A percentile compares a stretch with the other conserved stretches of the same genome.
phyloP scores from a whole-genome alignment of 2,329 filamentous ascomycete species.

The Hypoxylon sp. region DNA sequence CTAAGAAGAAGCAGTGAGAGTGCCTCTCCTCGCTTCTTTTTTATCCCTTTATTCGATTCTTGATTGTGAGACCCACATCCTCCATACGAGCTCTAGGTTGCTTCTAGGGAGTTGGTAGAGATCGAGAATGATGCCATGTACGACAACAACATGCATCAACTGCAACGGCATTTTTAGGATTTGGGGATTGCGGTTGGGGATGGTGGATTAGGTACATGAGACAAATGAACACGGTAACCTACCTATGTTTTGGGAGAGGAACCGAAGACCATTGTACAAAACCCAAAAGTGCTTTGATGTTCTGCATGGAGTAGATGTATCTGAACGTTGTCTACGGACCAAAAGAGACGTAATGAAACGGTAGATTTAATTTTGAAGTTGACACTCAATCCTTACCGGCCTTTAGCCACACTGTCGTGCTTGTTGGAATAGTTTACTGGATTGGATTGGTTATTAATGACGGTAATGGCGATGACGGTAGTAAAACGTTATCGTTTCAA shows the following conservation, averaged over 20 bases:
- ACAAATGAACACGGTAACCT: conserved; percentile 2
- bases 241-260: not conserved
- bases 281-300: conserved; percentile 19
- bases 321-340: conserved; percentile 16
- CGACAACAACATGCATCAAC: not conserved
- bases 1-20: conserved; percentile 48
- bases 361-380: not conserved
- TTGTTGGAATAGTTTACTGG: not conserved
- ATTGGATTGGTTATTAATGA: not conserved
- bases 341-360: conserved; percentile 1
- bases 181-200: not conserved
- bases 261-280: conserved; percentile 6
- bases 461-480: too few relatives aligned
- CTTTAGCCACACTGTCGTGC: not conserved
- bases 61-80: not conserved
- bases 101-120: not conserved
- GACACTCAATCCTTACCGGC: not conserved
- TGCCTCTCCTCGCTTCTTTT: not conserved
- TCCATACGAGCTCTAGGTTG: not conserved
- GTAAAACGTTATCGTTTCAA: too few relatives aligned
- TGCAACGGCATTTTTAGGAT: not conserved
- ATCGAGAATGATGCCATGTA: conserved; percentile 2
- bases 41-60: conserved; percentile 15
- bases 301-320: conserved; percentile 17
- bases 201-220: not conserved